Evolutionary conservation across 1,284 basidiomycete genomes (phyloP).

Genomic region (Tetrapyrgos nigripes): DNA sequence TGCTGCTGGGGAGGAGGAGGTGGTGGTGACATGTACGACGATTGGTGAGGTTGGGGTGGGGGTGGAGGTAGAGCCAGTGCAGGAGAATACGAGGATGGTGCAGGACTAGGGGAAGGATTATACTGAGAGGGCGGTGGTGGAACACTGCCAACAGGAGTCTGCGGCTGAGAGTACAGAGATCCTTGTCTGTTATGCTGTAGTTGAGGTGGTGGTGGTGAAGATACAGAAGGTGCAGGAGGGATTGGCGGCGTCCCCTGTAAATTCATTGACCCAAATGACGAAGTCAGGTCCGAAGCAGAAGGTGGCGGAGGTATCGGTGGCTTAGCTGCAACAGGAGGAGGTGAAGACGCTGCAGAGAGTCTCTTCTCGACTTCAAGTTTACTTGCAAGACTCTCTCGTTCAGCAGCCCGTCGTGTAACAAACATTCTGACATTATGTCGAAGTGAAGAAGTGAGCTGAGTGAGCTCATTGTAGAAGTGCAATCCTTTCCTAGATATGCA

Average conservation of each 20-base stretch:
- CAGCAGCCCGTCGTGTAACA: constrained; percentile 66
- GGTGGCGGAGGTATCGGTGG: constrained; percentile 58
- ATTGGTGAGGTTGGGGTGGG: constrained; percentile 4
- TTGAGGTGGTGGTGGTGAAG: constrained; percentile 8
- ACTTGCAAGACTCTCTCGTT: constrained; percentile 72
- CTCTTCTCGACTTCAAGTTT: constrained; percentile 78
- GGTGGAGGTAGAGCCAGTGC: constrained; percentile 29
- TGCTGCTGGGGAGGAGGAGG: not conserved
- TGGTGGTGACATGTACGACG: constrained; percentile 6
- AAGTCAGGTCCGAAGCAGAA: constrained; percentile 49
- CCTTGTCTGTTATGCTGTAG: not conserved
- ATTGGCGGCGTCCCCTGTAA: constrained; percentile 35
- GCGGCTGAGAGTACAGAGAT: not conserved
- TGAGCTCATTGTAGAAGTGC: constrained; percentile 89
- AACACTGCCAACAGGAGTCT: not conserved
- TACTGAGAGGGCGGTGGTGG: constrained; percentile 14
- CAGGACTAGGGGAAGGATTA: constrained; percentile 1
- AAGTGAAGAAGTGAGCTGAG: constrained; percentile 67
- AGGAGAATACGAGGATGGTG: constrained; percentile 20
- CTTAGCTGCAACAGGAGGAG: constrained; percentile 50
- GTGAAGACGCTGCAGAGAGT: constrained; percentile 46
- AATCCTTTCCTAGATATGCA: constrained; percentile 72
- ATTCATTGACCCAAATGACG: constrained; percentile 62
- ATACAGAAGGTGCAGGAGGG: constrained; percentile 19
- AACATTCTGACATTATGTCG: constrained; percentile 69